phyloP scores from a whole-genome alignment of 495 filamentous ascomycete species.

The Lichina pygmaea region DNA sequence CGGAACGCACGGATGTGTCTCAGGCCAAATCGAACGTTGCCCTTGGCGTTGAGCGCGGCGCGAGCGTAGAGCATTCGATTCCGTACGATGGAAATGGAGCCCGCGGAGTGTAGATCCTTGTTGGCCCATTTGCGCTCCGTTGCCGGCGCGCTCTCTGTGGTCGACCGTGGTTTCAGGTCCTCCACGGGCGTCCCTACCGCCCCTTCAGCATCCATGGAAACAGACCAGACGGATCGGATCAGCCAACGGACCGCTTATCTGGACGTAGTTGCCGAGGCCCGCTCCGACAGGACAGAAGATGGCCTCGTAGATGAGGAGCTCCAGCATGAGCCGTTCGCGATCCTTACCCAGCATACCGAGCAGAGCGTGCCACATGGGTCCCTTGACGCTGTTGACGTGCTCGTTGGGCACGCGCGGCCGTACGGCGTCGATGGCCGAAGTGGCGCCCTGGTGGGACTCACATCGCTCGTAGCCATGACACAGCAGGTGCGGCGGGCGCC shows the following conservation, averaged over 20 bases:
- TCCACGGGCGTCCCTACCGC: neutral
- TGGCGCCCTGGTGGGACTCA: slow-evolving; percentile 6
- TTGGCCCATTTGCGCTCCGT: neutral
- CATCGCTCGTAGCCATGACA: slow-evolving; percentile 44
- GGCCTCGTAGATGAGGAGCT: slow-evolving; percentile 50
- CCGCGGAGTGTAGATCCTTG: slow-evolving; percentile 12
- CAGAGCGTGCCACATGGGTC: slow-evolving; percentile 42
- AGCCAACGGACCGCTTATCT: slow-evolving; percentile 41
- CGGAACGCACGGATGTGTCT: slow-evolving; percentile 49
- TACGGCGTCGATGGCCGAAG: slow-evolving; percentile 13
- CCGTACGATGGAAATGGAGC: slow-evolving; percentile 49
- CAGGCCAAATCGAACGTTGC: slow-evolving; percentile 43
- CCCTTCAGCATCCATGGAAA: neutral
- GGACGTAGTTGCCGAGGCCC: slow-evolving; percentile 35
- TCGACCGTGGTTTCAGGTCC: neutral
- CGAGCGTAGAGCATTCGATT: slow-evolving; percentile 70
- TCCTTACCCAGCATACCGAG: slow-evolving; percentile 42
- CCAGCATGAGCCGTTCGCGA: slow-evolving; percentile 61
- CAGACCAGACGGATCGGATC: neutral
- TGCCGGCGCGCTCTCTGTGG: neutral
- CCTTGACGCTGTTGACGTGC: slow-evolving; percentile 42
- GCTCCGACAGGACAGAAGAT: slow-evolving; percentile 40
- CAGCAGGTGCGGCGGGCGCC: slow-evolving; percentile 43
- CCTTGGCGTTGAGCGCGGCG: slow-evolving; percentile 36
- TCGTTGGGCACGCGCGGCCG: slow-evolving; percentile 32